A percentile compares a stretch with the other conserved stretches of the same genome.
Evolutionary conservation across 495 filamentous ascomycete species (phyloP).

Genomic region (Immersiella caudata): DNA sequence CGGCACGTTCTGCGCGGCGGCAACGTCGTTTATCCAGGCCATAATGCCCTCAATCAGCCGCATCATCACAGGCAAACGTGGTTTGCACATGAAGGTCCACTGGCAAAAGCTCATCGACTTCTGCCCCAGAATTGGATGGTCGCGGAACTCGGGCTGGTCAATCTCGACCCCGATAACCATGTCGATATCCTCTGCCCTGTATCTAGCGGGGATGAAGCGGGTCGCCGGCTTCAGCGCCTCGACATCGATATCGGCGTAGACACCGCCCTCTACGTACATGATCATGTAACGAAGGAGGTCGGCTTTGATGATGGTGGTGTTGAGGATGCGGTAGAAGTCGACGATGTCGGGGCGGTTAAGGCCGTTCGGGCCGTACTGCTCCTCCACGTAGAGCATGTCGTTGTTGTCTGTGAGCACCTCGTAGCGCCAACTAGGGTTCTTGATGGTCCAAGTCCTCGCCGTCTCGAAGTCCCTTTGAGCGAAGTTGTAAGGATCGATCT

Average conservation of each 20-base stretch:
- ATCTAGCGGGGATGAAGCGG: conserved; percentile 54
- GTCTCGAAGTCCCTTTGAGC: conserved; percentile 52
- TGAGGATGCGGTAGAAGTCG: conserved; percentile 54
- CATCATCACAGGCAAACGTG: conserved; percentile 60
- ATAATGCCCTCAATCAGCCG: conserved; percentile 60
- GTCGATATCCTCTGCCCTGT: conserved; percentile 50
- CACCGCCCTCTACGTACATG: conserved; percentile 57
- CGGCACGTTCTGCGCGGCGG: conserved; percentile 50
- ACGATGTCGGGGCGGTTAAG: conserved; percentile 62
- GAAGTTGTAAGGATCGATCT: conserved; percentile 57
- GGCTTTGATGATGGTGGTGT: conserved; percentile 60
- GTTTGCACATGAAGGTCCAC: conserved; percentile 66
- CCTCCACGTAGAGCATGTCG: conserved; percentile 58
- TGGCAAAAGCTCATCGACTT: conserved; percentile 65
- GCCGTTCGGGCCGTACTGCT: conserved; percentile 54
- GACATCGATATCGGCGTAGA: conserved; percentile 61
- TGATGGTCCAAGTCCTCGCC: conserved; percentile 58
- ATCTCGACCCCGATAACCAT: conserved; percentile 67
- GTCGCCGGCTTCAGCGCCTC: conserved; percentile 50
- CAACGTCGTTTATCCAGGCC: conserved; percentile 54
- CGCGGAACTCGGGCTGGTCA: conserved; percentile 59
- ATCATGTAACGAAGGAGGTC: conserved; percentile 61
- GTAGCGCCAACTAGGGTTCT: conserved; percentile 61
- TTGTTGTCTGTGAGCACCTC: conserved; percentile 64
- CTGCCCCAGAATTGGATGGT: conserved; percentile 62